A percentile compares a stretch with the other conserved stretches of the same genome.
phyloP scores from a whole-genome alignment of 2,329 filamentous ascomycete genomes.

The Graphilbum fragrans region DNA sequence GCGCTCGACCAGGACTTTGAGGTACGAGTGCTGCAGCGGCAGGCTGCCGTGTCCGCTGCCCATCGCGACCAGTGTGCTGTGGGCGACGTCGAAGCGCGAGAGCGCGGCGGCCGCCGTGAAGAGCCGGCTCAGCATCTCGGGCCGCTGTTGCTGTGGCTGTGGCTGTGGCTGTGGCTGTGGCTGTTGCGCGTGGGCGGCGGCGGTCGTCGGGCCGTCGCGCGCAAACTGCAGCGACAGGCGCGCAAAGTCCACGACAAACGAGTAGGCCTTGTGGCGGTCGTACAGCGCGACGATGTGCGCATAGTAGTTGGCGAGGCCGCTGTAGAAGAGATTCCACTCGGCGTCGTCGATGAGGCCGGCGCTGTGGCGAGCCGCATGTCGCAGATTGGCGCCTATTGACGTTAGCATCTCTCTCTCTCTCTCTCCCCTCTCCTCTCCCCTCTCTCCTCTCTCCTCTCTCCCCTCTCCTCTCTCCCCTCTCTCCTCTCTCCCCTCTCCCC shows the following conservation, averaged over 20 bases:
- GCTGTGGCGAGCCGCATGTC: constrained; percentile 40
- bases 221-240: constrained; percentile 59
- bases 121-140: constrained; percentile 68
- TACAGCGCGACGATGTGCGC: constrained; percentile 75
- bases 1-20: constrained; percentile 56
- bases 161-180: constrained; percentile 1
- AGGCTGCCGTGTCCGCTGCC: neutral
- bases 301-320: constrained; percentile 74
- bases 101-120: constrained; percentile 74
- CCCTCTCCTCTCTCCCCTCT: too few relatives aligned
- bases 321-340: constrained; percentile 57
- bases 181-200: neutral
- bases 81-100: constrained; percentile 71
- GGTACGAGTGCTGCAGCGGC: constrained; percentile 58
- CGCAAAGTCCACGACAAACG: constrained; percentile 76
- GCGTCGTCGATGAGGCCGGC: constrained; percentile 61
- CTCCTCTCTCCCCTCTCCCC: too few relatives aligned
- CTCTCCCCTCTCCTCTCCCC: too few relatives aligned
- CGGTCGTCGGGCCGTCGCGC: constrained; percentile 4
- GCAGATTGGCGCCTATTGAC: constrained; percentile 28
- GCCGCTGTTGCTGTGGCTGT: constrained; percentile 21
- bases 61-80: constrained; percentile 64
- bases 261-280: constrained; percentile 64
- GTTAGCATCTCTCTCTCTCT: too few relatives aligned
- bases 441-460: too few relatives aligned